phyloP scores from a whole-genome alignment of 192 early-diverging fungal genomes.

The Gigaspora rosea region DNA sequence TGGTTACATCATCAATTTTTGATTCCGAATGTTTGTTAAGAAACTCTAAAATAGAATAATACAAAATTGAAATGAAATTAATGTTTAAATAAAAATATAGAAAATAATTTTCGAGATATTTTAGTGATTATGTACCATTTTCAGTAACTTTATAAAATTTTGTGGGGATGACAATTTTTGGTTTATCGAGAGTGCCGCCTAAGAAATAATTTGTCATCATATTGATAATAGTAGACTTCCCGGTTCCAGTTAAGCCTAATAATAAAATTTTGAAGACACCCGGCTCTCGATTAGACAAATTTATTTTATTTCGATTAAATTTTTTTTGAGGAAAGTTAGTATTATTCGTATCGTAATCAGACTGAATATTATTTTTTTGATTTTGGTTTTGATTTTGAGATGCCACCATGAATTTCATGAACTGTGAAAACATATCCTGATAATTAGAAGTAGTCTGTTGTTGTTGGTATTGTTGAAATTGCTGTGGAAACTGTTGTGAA shows the following conservation, averaged over 20 bases:
- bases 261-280: constrained; percentile 13
- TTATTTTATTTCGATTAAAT: not conserved
- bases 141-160: no score
- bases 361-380: not conserved
- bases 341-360: not conserved
- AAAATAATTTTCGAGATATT: no score
- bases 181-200: not conserved
- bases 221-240: constrained; percentile 21
- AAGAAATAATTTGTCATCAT: constrained; percentile 21
- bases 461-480: not conserved
- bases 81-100: no score
- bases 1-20: no score
- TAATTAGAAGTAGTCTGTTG: not conserved
- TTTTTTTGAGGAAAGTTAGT: not conserved
- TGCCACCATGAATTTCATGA: not conserved
- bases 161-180: no score
- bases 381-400: not conserved
- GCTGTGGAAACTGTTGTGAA: not conserved
- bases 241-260: constrained; percentile 19
- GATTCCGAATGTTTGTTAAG: no score
- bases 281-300: not conserved
- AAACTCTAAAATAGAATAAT: no score
- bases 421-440: not conserved
- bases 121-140: no score
- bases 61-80: no score